These are phyloP conservation scores for Aureoboletus auriporus DNA, from an alignment of 768 basidiomycete species.

Conservation along the genomic window DNA sequence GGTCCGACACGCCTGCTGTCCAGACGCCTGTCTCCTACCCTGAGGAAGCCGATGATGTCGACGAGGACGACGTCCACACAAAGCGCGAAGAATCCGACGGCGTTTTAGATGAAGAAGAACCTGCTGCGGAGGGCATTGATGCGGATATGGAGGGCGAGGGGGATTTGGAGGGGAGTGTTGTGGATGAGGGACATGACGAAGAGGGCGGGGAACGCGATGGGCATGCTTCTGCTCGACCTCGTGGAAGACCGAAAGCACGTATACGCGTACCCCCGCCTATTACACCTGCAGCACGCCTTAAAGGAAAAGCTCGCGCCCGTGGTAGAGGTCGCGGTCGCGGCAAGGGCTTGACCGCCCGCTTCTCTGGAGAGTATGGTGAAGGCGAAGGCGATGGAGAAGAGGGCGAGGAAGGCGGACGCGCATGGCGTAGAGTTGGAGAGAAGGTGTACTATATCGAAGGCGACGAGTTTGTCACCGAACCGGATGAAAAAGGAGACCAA, in stretches of 20 bases:
- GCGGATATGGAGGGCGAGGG: constrained; percentile 27
- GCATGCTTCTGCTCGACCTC: constrained; percentile 28
- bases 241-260: constrained; percentile 38
- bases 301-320: constrained; percentile 36
- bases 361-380: constrained; percentile 33
- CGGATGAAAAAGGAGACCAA: constrained; percentile 83
- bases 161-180: constrained; percentile 28
- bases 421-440: constrained; percentile 71
- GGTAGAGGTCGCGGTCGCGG: constrained; percentile 40
- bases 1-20: constrained; percentile 19
- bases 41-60: constrained; percentile 20
- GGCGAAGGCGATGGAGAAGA: constrained; percentile 39
- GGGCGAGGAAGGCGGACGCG: constrained; percentile 48
- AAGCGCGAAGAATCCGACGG: constrained; percentile 31
- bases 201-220: constrained; percentile 34
- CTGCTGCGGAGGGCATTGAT: constrained; percentile 21
- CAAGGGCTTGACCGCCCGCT: constrained; percentile 25
- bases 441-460: constrained; percentile 75
- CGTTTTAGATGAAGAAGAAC: constrained; percentile 30
- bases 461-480: constrained; percentile 83
- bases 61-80: constrained; percentile 24
- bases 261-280: constrained; percentile 28
- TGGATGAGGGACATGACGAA: constrained; percentile 28
- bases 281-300: constrained; percentile 31
- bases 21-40: constrained; percentile 16